Percentiles rank a stretch among this genome's conserved stretches.
Evolutionary conservation across 1,284 basidiomycete genomes (phyloP).

Genomic region (Exsudoporus floridanus): DNA sequence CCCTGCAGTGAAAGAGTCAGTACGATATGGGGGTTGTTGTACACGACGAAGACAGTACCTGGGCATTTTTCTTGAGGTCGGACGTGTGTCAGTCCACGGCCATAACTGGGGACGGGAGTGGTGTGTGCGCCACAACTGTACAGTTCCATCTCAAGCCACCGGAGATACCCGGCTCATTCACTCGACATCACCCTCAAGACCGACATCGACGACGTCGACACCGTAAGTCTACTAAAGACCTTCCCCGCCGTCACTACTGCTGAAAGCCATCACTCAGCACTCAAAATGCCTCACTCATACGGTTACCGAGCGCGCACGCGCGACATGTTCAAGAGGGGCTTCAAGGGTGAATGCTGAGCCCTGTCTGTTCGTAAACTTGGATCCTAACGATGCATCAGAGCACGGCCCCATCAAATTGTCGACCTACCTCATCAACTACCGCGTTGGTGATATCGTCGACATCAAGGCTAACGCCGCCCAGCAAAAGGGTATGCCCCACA

Average conservation of each 20-base stretch:
- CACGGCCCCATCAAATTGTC: constrained; percentile 90
- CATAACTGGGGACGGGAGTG: constrained; percentile 1
- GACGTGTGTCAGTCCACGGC: constrained; percentile 32
- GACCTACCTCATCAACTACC: constrained; percentile 92
- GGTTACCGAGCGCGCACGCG: constrained; percentile 99
- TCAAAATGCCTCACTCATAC: constrained; percentile 99
- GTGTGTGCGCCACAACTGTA: constrained; percentile 44
- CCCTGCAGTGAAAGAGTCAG: constrained; percentile 55
- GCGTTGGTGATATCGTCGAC: constrained; percentile 98
- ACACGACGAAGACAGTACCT: constrained; percentile 53
- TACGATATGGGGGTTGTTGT: constrained; percentile 14
- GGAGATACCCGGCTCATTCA: constrained; percentile 36
- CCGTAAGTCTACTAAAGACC: constrained; percentile 38
- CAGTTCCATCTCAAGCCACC: constrained; percentile 41
- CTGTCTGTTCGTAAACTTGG: constrained; percentile 1
- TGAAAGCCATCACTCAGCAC: constrained; percentile 39
- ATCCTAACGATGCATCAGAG: constrained; percentile 53
- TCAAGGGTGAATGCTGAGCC: constrained; percentile 70
- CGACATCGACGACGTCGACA: constrained; percentile 43
- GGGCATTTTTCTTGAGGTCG: constrained; percentile 74
- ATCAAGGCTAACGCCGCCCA: constrained; percentile 99
- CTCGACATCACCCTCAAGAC: constrained; percentile 37
- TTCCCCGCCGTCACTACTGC: constrained; percentile 11
- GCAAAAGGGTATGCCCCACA: constrained; percentile 99
- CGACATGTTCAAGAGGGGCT: constrained; percentile 98